Evolutionary conservation across 345 rosid genomes (phyloP).

Genomic region (Eucalyptus tenuipes): DNA sequence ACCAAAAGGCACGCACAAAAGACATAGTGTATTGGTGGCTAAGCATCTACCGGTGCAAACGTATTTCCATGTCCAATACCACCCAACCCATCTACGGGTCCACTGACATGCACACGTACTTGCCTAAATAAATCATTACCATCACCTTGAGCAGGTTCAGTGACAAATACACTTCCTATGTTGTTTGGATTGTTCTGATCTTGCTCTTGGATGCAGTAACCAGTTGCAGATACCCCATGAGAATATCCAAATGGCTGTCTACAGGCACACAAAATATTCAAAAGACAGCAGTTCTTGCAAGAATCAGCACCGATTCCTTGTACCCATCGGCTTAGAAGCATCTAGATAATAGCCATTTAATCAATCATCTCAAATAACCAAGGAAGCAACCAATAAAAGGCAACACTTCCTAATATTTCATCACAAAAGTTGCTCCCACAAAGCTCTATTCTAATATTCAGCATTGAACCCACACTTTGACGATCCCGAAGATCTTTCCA

Average conservation of each 20-base stretch:
- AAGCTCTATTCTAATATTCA: background rate
- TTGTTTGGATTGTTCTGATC: conserved; percentile 42
- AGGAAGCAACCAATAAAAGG: background rate
- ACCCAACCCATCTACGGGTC: conserved; percentile 86
- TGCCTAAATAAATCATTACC: conserved; percentile 69
- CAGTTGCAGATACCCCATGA: conserved; percentile 36
- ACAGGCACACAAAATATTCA: conserved; percentile 69
- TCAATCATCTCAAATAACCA: background rate
- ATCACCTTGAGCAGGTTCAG: conserved; percentile 63
- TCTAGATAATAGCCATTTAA: conserved; percentile 21
- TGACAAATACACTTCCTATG: conserved; percentile 48
- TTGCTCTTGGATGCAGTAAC: conserved; percentile 70
- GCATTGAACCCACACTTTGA: background rate
- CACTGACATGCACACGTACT: conserved; percentile 79
- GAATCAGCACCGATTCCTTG: conserved; percentile 78
- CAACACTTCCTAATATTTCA: background rate
- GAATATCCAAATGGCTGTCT: conserved; percentile 69
- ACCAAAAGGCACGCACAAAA: conserved; percentile 75
- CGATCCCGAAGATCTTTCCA: background rate
- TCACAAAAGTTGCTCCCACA: background rate
- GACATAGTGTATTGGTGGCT: conserved; percentile 85
- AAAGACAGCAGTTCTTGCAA: conserved; percentile 69
- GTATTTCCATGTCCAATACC: conserved; percentile 84
- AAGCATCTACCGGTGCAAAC: conserved; percentile 59
- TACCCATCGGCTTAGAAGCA: conserved; percentile 81